Evolutionary conservation across 164 flowering plant genomes (phyloP), one percentile per base, ranked within the genome.

Genomic region (Liriodendron chinense): DNA sequence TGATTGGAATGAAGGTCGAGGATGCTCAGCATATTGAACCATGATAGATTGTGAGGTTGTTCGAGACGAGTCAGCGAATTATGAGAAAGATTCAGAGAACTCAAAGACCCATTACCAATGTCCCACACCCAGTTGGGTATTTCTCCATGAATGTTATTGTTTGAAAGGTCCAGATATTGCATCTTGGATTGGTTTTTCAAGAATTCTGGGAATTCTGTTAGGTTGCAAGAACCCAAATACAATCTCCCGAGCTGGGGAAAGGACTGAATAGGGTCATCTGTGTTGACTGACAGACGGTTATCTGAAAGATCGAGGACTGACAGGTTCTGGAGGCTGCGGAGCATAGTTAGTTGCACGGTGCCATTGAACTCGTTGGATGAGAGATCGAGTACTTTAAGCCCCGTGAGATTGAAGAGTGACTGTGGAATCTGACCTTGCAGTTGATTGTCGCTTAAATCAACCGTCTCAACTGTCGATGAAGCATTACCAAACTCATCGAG

Each of bases 1-100:
- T 4, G 7, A 81, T 90, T 89, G 26, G 81, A 71, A 20, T 80
- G 85, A 28, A 90, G 83, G 74, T 89, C 91, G 7, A 92, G 77
- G 10, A 76, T 10, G 7, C n/a, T 7, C 43, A 71, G 47, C 2
- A 0, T 0, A 2, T 13, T 68, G 1, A 69, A 66, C 18, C 20
- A 34, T 49, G 1, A 9, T 50, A 16, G 13, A 10, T 71, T 28
- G 1, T 22, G 66, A n/a, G 81, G 78, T 57, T 47, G 57, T 23
- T 76, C 78, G 0, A 84, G 66, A 75, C 71, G 68, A 10, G 25
- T 68, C 22, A 87, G 69, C 20, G 1, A 22, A 71, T 89, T 89
- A 1, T 9, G 34, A 2, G 91, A 88, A 53, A 89, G 86, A 76
- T 87, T 87, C n/a, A 88, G 50, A 16, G 70, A 25, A 1, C 0